phyloP scores from a whole-genome alignment of 805 yeast genomes.

The Kuraishia ogatae region DNA sequence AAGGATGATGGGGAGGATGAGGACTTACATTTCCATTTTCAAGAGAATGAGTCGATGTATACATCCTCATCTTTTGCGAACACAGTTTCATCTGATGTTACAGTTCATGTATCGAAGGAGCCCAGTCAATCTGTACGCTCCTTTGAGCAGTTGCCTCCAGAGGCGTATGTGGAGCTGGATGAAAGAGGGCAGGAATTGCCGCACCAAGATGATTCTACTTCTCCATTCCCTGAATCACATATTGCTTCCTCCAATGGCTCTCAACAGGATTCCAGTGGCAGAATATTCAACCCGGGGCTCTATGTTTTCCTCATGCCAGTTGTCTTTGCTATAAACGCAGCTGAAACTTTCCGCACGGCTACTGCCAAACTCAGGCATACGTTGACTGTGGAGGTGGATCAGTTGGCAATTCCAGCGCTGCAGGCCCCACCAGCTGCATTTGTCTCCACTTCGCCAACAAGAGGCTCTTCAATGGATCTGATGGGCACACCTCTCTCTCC shows the following conservation, averaged over 20 bases:
- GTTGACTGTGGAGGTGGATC: constrained; percentile 30
- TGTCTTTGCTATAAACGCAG: constrained; percentile 49
- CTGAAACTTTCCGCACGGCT: constrained; percentile 49
- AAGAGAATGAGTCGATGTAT: constrained; percentile 3
- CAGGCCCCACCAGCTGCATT: constrained; percentile 22
- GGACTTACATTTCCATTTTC: constrained; percentile 2
- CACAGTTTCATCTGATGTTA: constrained; percentile 4
- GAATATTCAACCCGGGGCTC: constrained; percentile 48
- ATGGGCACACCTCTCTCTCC: neutral
- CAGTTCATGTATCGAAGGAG: constrained; percentile 12
- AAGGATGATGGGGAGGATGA: constrained; percentile 1
- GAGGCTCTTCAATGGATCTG: constrained; percentile 5
- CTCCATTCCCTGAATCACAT: neutral
- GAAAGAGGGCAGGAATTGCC: neutral
- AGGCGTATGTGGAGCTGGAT: constrained; percentile 8
- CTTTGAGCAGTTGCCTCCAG: constrained; percentile 15
- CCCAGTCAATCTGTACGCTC: constrained; percentile 18
- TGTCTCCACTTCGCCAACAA: constrained; percentile 25
- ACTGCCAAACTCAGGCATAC: constrained; percentile 39
- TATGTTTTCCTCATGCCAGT: constrained; percentile 62
- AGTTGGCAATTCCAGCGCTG: constrained; percentile 17
- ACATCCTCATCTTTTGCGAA: constrained; percentile 7
- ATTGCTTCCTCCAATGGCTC: neutral
- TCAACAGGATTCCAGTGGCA: neutral
- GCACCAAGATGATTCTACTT: neutral